Evolutionary conservation across 1,284 basidiomycete genomes (phyloP).

Genomic region (Leccinum subspadiceum): DNA sequence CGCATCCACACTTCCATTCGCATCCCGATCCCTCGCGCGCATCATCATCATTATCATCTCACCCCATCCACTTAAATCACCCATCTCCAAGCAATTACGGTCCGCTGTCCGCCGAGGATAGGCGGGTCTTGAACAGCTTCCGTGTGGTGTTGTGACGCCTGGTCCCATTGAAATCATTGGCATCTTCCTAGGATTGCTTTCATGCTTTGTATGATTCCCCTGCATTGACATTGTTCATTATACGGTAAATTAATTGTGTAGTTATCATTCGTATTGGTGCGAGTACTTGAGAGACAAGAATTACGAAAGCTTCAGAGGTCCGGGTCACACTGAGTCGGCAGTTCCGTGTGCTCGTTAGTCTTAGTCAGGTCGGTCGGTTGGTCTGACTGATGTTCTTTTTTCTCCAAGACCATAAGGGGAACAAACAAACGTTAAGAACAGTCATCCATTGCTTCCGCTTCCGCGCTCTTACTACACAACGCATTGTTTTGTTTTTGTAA

Average conservation of each 20-base stretch:
- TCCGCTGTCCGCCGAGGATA: conserved; percentile 58
- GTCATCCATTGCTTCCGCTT: background rate
- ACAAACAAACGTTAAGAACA: background rate
- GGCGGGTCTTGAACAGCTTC: conserved; percentile 53
- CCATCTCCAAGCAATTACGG: conserved; percentile 39
- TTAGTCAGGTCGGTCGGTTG: background rate
- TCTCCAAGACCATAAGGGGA: background rate
- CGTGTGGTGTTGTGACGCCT: conserved; percentile 46
- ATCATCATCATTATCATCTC: conserved; percentile 4
- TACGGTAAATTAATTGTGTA: background rate
- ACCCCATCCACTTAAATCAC: conserved; percentile 22
- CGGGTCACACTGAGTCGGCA: background rate
- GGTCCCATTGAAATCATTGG: conserved; percentile 12
- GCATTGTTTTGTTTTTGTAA: background rate
- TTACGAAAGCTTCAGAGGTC: background rate
- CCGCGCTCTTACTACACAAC: background rate
- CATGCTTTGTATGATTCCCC: conserved; percentile 4
- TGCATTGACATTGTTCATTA: conserved; percentile 1
- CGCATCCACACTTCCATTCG: conserved; percentile 12
- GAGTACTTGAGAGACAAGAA: background rate
- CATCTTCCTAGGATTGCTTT: background rate
- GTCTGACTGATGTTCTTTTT: background rate
- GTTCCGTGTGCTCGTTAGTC: background rate
- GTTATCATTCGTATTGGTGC: background rate
- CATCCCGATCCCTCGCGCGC: conserved; percentile 20